phyloP scores from a whole-genome alignment of 176 grass and related monocot species.

The Musa beccarii region DNA sequence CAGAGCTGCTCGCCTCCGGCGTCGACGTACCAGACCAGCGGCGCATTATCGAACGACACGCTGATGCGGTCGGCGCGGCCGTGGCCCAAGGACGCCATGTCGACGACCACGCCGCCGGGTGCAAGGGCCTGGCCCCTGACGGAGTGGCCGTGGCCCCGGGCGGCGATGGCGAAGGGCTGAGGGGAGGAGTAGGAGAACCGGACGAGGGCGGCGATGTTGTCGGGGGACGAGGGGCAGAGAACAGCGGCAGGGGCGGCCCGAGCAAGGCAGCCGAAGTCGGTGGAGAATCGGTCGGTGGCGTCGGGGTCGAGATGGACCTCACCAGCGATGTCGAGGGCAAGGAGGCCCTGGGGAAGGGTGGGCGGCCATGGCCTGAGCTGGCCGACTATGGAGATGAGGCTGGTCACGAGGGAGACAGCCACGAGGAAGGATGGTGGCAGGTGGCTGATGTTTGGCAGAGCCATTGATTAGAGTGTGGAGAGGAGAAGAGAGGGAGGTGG shows the following conservation, averaged over 20 bases:
- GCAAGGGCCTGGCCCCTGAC: conserved; percentile 32
- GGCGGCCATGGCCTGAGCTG: neutral
- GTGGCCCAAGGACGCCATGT: conserved; percentile 34
- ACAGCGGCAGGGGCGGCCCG: conserved; percentile 35
- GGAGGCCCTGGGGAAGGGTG: neutral
- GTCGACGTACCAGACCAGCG: conserved; percentile 25
- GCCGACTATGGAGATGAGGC: neutral
- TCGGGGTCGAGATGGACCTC: neutral
- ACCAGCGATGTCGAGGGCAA: neutral
- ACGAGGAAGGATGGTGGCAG: neutral
- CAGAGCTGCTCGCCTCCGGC: conserved; percentile 55
- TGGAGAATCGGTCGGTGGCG: neutral
- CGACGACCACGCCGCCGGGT: conserved; percentile 33
- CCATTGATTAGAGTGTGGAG: neutral
- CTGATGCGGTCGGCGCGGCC: conserved; percentile 21
- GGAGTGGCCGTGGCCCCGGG: conserved; percentile 42
- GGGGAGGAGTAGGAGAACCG: neutral
- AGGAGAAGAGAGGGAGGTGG: neutral
- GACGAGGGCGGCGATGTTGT: conserved; percentile 9
- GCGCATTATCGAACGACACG: conserved; percentile 8
- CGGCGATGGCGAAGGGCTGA: conserved; percentile 27
- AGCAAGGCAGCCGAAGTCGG: conserved; percentile 10
- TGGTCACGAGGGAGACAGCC: neutral
- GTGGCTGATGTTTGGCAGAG: neutral
- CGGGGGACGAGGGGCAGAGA: neutral